Percentiles rank a stretch among this genome's conserved stretches.
phyloP scores from a whole-genome alignment of 2,329 filamentous ascomycete genomes.

The Verticillium isaacii region DNA sequence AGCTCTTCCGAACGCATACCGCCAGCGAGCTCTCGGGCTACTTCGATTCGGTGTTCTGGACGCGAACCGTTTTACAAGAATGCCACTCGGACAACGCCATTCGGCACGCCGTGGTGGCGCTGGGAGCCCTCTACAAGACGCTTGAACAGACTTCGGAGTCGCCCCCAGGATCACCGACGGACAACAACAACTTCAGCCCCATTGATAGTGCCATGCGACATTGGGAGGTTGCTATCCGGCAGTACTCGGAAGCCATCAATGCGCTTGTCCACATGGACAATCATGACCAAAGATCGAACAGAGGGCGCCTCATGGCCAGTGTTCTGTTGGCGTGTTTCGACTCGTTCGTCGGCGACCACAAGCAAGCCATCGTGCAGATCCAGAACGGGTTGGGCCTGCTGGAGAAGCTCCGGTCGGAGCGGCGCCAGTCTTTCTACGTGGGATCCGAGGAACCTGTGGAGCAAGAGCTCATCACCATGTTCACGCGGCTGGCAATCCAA shows the following conservation, averaged over 20 bases:
- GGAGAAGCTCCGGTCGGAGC: constrained; percentile 45
- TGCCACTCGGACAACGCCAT: constrained; percentile 58
- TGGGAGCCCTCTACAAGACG: constrained; percentile 64
- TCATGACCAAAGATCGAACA: constrained; percentile 39
- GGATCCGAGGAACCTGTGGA: constrained; percentile 45
- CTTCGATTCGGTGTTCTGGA: constrained; percentile 65
- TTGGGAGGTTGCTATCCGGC: constrained; percentile 55
- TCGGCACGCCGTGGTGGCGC: constrained; percentile 59
- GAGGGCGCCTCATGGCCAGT: constrained; percentile 57
- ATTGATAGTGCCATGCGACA: constrained; percentile 40
- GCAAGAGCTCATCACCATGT: constrained; percentile 58
- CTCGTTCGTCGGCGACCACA: constrained; percentile 60
- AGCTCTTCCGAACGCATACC: constrained; percentile 57
- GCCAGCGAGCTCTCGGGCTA: constrained; percentile 61
- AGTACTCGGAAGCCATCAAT: constrained; percentile 54
- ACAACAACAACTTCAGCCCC: constrained; percentile 18
- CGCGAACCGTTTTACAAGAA: constrained; percentile 55
- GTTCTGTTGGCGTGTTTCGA: constrained; percentile 66
- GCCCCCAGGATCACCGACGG: constrained; percentile 39
- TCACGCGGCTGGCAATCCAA: constrained; percentile 58
- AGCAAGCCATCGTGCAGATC: constrained; percentile 56
- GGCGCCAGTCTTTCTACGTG: constrained; percentile 31
- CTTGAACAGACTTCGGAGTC: constrained; percentile 53
- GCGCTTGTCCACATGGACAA: constrained; percentile 40
- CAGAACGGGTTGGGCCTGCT: constrained; percentile 52